These are phyloP conservation scores for Pyrenophora tritici-repentis DNA, from an alignment of 2,329 filamentous ascomycete genomes.

Conservation along the genomic window DNA sequence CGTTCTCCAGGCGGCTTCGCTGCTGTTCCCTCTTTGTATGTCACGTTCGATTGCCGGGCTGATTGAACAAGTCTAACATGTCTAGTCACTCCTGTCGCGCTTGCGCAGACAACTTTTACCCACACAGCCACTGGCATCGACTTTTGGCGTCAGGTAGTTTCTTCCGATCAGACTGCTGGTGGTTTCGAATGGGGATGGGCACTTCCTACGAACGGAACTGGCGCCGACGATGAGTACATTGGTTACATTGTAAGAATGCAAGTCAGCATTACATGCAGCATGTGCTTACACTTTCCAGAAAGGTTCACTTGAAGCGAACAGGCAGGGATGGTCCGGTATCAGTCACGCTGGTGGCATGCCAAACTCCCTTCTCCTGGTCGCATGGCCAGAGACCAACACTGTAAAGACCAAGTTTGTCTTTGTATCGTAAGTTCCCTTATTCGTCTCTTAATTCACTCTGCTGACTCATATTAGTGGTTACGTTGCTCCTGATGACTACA, in stretches of 20 bases:
- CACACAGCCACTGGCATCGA: constrained; percentile 39
- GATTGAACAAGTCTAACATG: constrained; percentile 11
- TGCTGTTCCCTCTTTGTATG: constrained; percentile 45
- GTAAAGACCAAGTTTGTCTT: constrained; percentile 43
- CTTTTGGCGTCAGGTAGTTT: constrained; percentile 38
- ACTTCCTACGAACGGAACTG: constrained; percentile 30
- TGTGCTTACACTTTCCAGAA: constrained; percentile 28
- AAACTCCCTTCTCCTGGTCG: constrained; percentile 41
- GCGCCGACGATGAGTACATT: constrained; percentile 44
- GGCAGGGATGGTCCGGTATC: constrained; percentile 46
- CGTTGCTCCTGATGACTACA: constrained; percentile 62
- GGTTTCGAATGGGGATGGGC: constrained; percentile 45
- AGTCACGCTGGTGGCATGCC: constrained; percentile 46
- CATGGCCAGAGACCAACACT: constrained; percentile 32
- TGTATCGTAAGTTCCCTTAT: constrained; percentile 32
- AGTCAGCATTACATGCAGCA: neutral
- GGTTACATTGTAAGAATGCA: constrained; percentile 40
- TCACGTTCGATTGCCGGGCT: neutral
- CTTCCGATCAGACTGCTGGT: constrained; percentile 34
- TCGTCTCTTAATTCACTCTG: too few species aligned
- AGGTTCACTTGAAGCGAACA: constrained; percentile 33
- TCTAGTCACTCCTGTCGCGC: constrained; percentile 25
- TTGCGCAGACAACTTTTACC: constrained; percentile 41
- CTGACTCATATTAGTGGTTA: constrained; percentile 56
- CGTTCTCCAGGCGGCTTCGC: constrained; percentile 43